Base-by-base conservation (phyloP, 208 protist genomes). In the Trypanosoma cruzi region DNA sequence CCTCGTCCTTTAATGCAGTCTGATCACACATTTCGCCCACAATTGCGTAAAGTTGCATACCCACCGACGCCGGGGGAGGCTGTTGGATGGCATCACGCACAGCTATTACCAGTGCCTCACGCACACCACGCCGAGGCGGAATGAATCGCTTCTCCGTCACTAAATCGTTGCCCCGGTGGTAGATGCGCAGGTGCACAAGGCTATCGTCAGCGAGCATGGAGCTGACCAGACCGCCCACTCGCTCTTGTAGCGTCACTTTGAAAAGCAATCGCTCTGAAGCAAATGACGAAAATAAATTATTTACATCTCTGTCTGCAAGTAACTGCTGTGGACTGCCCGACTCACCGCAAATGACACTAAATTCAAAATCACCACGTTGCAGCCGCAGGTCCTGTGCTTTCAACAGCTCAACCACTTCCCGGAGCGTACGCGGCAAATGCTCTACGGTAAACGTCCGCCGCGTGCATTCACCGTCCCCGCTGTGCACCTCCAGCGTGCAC, bases 371-470 rank as follows among this genome's bases (percentile, higher is more conserved):
- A 26, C 81, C 52, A 10, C 72, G 37, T 58, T 91, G 76, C 6
- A 94, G 76, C 8, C 88, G 77, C 32, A 94, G 65, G 53, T 94
- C 88, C 22, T 92, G 77, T 22, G 62, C 55, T 62, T 84, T 77
- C 20, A 94, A 40, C 34, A 89, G 60, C 6, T 68, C 63, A 0
- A 60, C 28, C 16, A 90, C 36, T 34, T 83, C 75, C 2, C 66
- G 34, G 7, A 79, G 36, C 6, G 81, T 87, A 2, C 24, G 58
- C 5, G 82, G 79, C 14, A 37, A 48, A 1, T 31, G 28, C 1
- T 70, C 50, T 5, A 84, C 52, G 18, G 65, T 76, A 53, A 90
- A 82, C 22, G 84, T 84, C 31, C 84, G 79, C 65, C 84, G 75
- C 20, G 79, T 88, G 14, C 75, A 57, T 2, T 85, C 83, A 16